Percentiles rank a stretch among this genome's conserved stretches.
phyloP scores from a whole-genome alignment of 164 flowering plant genomes.

The Magnolia changhungtana region DNA sequence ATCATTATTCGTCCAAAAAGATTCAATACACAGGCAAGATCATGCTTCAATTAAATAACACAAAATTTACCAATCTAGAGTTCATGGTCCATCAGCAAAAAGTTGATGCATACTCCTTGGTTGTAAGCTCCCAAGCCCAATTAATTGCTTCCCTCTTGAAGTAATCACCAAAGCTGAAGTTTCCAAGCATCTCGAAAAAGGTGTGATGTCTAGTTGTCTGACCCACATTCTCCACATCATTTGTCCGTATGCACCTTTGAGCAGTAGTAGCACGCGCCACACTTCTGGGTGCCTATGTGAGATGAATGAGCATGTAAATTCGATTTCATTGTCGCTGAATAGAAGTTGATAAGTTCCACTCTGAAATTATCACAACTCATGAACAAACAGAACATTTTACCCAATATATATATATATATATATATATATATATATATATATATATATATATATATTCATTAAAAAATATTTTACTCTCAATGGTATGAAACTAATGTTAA shows the following conservation, averaged over 20 bases:
- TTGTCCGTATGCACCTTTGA: slow-evolving; percentile 89
- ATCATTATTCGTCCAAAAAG: background rate
- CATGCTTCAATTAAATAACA: slow-evolving; percentile 17
- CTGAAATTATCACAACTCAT: background rate
- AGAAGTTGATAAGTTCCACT: background rate
- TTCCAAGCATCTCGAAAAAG: slow-evolving; percentile 97
- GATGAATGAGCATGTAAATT: background rate
- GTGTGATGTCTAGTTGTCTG: slow-evolving; percentile 84
- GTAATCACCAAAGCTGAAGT: slow-evolving; percentile 97
- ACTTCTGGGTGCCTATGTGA: slow-evolving; percentile 60
- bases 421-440: too few relatives aligned
- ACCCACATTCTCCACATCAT: slow-evolving; percentile 96
- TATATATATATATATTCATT: too few relatives aligned
- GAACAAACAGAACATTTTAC: background rate
- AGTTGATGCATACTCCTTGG: slow-evolving; percentile 58
- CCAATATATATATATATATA: too few relatives aligned
- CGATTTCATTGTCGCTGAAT: background rate
- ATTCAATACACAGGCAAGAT: background rate
- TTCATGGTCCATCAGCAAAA: slow-evolving; percentile 28
- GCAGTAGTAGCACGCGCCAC: slow-evolving; percentile 87
- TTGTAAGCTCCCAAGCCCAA: slow-evolving; percentile 99
- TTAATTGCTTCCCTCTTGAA: slow-evolving; percentile 90
- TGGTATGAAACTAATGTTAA: background rate
- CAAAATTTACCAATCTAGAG: slow-evolving; percentile 27
- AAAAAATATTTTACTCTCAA: background rate